Percentiles rank a stretch among this genome's conserved stretches.
Conservation (phyloP, 495 filamentous ascomycete genomes). For the Mytilinidion resinicola region DNA sequence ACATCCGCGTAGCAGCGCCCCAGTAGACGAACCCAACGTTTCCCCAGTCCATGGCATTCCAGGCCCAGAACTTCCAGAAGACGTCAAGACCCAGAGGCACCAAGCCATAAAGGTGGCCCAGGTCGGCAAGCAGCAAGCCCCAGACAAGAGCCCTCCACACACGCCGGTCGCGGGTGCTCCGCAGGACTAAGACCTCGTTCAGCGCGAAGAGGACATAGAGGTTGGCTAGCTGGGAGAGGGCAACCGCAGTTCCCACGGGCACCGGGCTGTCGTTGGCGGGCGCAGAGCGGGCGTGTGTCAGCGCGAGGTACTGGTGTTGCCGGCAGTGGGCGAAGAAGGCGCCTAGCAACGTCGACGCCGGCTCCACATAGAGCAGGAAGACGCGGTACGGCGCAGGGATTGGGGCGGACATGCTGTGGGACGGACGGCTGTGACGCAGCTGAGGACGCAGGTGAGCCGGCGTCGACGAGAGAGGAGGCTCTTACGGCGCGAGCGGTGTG, state of each 20-base stretch:
- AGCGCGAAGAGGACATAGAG: conserved; percentile 61
- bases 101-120: conserved; percentile 61
- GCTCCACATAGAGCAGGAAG: conserved; percentile 65
- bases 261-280: conserved; percentile 29
- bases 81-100: conserved; percentile 43
- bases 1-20: conserved; percentile 49
- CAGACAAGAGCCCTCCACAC: conserved; percentile 61
- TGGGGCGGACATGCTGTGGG: neutral
- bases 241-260: conserved; percentile 45
- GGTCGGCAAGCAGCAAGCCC: conserved; percentile 57
- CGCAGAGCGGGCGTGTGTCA: conserved; percentile 48
- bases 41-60: conserved; percentile 62
- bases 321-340: conserved; percentile 56
- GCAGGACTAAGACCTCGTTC: conserved; percentile 63
- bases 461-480: neutral
- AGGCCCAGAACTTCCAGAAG: conserved; percentile 51
- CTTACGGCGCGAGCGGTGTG: too few species aligned
- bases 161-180: conserved; percentile 51
- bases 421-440: neutral
- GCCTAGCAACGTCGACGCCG: conserved; percentile 56
- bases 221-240: conserved; percentile 57
- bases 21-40: conserved; percentile 58
- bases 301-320: conserved; percentile 51
- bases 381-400: conserved; percentile 43
- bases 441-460: neutral